Evolutionary conservation across 2,329 filamentous ascomycete genomes (phyloP), one percentile per base, ranked within the genome.

Genomic region (Fusarium scirpi): DNA sequence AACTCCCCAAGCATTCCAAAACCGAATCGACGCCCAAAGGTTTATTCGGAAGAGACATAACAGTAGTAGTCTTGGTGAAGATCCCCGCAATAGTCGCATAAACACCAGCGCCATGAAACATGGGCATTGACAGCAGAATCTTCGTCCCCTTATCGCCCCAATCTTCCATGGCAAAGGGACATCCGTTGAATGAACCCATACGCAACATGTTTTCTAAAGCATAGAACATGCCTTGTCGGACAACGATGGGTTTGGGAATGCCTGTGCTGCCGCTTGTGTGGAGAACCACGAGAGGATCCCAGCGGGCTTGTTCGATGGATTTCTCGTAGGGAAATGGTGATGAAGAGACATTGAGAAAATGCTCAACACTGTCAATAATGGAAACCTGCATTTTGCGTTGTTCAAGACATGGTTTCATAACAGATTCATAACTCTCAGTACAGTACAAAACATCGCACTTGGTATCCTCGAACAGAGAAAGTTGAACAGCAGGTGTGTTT

Each of bases 181-280:
- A 58, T 1, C n/a, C 45, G 10, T 43, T 27, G 1, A 41, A 58
- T 1, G 38, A 27, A 0, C 52, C 40, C 0, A 20, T 12, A 0
- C 3, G 16, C 0, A 45, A 4, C 6, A 18, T 27, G 1, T 20
- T 30, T 11, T 65, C 40, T 0, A 65, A 20, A 0, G 27, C 27
- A n/a, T 10, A 41, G 0, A 65, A 1, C 2, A 6, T 25, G 0
- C 62, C 62, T 0, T 65, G 60, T 4, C 34, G 22, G 6, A 46
- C 18, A 5, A 65, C n/a, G 4, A 65, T 45, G 0, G 62, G 62
- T 12, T 65, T 65, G 1, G 60, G 62, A 0, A 32, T 45, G 20
- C 62, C 62, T 1, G 62, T 65, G 2, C 60, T 51, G 3, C 62
- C 62, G 2, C 62, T 65, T 1, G 62, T 65, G 4, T 65, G 62